Evolutionary conservation across 2,329 filamentous ascomycete genomes (phyloP).

Genomic region (Trichoderma pleuroti): DNA sequence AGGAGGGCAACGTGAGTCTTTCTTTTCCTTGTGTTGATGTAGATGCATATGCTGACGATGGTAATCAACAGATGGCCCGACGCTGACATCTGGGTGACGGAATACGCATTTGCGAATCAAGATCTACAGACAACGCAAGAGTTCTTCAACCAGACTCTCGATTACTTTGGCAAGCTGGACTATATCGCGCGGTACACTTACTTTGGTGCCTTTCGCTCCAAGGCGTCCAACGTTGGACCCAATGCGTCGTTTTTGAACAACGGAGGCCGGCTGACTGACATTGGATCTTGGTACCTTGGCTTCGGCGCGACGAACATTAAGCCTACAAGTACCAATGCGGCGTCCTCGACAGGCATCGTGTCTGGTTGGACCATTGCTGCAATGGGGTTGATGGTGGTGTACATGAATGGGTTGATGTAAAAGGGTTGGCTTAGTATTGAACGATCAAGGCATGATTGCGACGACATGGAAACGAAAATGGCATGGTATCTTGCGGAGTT

Average conservation of each 20-base stretch:
- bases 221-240: slow-evolving; percentile 68
- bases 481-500: neutral
- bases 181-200: slow-evolving; percentile 68
- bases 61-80: slow-evolving; percentile 50
- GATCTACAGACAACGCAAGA: slow-evolving; percentile 54
- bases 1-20: slow-evolving; percentile 34
- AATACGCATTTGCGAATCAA: slow-evolving; percentile 63
- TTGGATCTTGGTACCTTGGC: slow-evolving; percentile 76
- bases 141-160: slow-evolving; percentile 64
- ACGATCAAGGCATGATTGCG: neutral
- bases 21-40: neutral
- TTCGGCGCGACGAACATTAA: slow-evolving; percentile 43
- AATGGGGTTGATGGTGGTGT: neutral
- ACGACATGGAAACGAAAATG: neutral
- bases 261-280: slow-evolving; percentile 67
- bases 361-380: neutral
- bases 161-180: slow-evolving; percentile 58
- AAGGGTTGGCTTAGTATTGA: neutral
- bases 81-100: slow-evolving; percentile 70
- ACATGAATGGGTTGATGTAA: neutral
- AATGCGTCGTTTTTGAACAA: slow-evolving; percentile 69
- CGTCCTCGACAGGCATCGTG: neutral
- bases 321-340: slow-evolving; percentile 29
- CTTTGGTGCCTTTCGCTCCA: slow-evolving; percentile 70
- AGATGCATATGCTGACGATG: neutral